Base-by-base conservation (phyloP, 768 basidiomycete genomes). In the Rhodotorula babjevae region DNA sequence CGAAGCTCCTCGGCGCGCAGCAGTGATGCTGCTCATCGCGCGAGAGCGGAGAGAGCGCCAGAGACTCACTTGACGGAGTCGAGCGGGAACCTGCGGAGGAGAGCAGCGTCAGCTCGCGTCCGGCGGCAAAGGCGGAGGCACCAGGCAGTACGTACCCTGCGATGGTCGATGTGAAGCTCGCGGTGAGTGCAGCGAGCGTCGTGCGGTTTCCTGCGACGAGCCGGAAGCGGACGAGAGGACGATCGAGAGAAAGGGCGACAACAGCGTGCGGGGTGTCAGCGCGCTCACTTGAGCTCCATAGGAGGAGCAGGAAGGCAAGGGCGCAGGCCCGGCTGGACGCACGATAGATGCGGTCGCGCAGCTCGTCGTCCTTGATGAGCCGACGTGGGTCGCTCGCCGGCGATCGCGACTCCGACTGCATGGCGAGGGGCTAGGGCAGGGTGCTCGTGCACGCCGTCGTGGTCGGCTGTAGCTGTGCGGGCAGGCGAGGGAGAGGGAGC, bases 41-140 rank as follows among this genome's bases (percentile, higher is more conserved):
- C 15, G 44, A 7, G 44, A 15, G 12, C 8, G 44, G 6, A 46
- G 76, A 6, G 80, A 78, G 25, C 82, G 86, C 78, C 84, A 85
- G 36, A 40, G 87, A 65, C 95, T 87, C 15, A 94, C 83, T 98
- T 98, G 82, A 98, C 86, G 66, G 90, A 92, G 81, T 98, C 95
- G 83, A 97, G 84, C 88, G 94, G 78, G 65, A 74, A 77, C 53
- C 29, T 68, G 44, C 42, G 62, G 63, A 60, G 44, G 58, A 52
- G 65, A 52, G 61, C 47, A n/a, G 42, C 63, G 33, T 47, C 52
- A 61, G 46, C 77, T 56, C 56, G 33, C 52, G 29, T 21, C 11
- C 27, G 40, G 18, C 44, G 1, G 36, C 36, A 36, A 9, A 36
- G 36, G 9, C 36, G 23, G 3, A 42, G 2, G 36, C 4, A 14